phyloP scores from a whole-genome alignment of 2,329 filamentous ascomycete species.

The Pseudocercospora eumusae region DNA sequence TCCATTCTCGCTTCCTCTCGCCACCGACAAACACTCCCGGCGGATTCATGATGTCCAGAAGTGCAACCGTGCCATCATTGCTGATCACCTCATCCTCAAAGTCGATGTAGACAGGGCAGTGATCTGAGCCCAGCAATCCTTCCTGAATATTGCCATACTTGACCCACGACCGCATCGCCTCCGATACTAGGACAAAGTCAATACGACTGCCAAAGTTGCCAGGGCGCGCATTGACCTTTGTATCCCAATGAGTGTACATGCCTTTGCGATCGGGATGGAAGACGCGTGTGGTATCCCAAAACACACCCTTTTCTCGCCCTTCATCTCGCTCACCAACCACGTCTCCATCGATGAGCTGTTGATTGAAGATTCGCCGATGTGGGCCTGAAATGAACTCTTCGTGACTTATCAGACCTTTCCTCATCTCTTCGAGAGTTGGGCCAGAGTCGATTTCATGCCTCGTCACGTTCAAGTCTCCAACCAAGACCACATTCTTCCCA shows the following conservation, averaged over 20 bases:
- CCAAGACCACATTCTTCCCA: slow-evolving; percentile 82
- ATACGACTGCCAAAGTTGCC: slow-evolving; percentile 92
- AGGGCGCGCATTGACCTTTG: slow-evolving; percentile 90
- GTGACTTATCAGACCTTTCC: slow-evolving; percentile 66
- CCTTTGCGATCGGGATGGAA: slow-evolving; percentile 78
- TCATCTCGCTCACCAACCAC: slow-evolving; percentile 68
- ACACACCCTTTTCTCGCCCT: slow-evolving; percentile 67
- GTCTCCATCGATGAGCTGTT: slow-evolving; percentile 73
- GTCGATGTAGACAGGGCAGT: slow-evolving; percentile 86
- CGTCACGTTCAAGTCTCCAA: slow-evolving; percentile 85
- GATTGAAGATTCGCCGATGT: slow-evolving; percentile 77
- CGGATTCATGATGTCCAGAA: slow-evolving; percentile 76
- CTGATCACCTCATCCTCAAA: slow-evolving; percentile 63
- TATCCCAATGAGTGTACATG: slow-evolving; percentile 99
- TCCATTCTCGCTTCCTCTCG: slow-evolving; percentile 66
- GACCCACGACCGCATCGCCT: slow-evolving; percentile 79
- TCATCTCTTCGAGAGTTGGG: slow-evolving; percentile 68
- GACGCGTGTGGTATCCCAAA: slow-evolving; percentile 80
- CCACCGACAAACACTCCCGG: slow-evolving; percentile 69
- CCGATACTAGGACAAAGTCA: slow-evolving; percentile 86
- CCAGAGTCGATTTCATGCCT: slow-evolving; percentile 72
- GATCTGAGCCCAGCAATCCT: slow-evolving; percentile 89
- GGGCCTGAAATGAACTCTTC: slow-evolving; percentile 73
- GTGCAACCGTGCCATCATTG: slow-evolving; percentile 51
- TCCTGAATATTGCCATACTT: slow-evolving; percentile 83